phyloP scores from a whole-genome alignment of 73 alveolate species.

The Tetrahymena elliotti region DNA sequence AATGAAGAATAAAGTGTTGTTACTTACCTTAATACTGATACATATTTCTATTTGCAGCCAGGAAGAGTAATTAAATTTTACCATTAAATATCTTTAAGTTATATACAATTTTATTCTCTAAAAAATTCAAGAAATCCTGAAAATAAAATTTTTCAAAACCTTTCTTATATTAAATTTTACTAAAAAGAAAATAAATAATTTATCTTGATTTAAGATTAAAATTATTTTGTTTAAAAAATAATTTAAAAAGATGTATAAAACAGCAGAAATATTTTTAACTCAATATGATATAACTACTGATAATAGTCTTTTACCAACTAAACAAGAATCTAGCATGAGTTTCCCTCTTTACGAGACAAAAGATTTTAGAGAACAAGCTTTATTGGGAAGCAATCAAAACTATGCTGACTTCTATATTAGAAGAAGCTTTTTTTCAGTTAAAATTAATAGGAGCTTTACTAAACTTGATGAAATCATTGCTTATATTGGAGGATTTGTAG shows the following conservation, averaged over 20 bases:
- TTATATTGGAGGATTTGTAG: neutral
- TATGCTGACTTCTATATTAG: neutral
- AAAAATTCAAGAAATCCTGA: too few species aligned
- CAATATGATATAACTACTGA: neutral
- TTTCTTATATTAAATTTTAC: too few species aligned
- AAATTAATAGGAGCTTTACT: neutral
- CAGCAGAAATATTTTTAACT: neutral
- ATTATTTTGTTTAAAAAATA: too few species aligned
- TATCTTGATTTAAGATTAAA: too few species aligned
- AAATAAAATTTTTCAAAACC: too few species aligned
- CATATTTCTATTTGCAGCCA: neutral
- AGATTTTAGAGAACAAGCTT: neutral
- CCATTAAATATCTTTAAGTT: neutral
- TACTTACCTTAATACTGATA: neutral
- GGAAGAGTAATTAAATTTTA: neutral
- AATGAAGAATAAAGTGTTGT: neutral
- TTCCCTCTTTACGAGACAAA: neutral
- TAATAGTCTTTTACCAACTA: neutral
- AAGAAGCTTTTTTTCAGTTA: neutral
- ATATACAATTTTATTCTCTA: too few species aligned
- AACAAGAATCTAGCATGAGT: neutral
- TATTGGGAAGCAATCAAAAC: neutral
- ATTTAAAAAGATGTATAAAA: neutral
- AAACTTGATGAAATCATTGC: neutral
- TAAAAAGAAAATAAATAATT: too few species aligned